Conservation (phyloP, 805 yeast genomes). For the Ogataea methanolica region DNA sequence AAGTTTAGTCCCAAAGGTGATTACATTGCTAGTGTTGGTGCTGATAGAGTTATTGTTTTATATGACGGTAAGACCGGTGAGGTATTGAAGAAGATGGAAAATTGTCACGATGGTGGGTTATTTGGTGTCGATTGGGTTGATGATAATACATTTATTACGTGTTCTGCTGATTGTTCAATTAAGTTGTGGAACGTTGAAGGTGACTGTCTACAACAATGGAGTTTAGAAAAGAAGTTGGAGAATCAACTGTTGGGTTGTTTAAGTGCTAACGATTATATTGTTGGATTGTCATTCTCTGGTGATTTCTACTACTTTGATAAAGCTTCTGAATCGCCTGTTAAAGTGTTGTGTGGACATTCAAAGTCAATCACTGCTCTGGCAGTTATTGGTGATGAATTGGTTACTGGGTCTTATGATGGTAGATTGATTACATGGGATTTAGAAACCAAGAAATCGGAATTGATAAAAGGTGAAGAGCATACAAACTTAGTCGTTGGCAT, state of each 20-base stretch:
- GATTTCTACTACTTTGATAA: conserved; percentile 55
- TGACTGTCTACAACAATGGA: conserved; percentile 46
- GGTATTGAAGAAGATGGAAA: conserved; percentile 46
- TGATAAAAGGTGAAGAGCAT: conserved; percentile 45
- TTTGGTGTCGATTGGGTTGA: conserved; percentile 69
- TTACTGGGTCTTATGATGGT: conserved; percentile 84
- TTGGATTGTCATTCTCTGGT: conserved; percentile 71
- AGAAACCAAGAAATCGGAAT: conserved; percentile 30
- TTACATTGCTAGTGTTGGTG: conserved; percentile 72
- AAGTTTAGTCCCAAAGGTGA: conserved; percentile 79
- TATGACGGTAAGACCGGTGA: conserved; percentile 91
- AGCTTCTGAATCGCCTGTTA: conserved; percentile 34
- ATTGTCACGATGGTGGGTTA: conserved; percentile 71
- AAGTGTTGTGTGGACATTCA: conserved; percentile 71
- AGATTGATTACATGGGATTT: conserved; percentile 56
- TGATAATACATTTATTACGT: conserved; percentile 64
- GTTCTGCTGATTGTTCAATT: conserved; percentile 77
- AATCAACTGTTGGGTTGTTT: conserved; percentile 81
- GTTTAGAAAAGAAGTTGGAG: conserved; percentile 40
- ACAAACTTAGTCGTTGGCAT: conserved; percentile 62
- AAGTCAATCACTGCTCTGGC: conserved; percentile 65
- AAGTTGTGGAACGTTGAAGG: conserved; percentile 59
- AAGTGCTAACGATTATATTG: conserved; percentile 50
- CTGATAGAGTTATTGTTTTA: conserved; percentile 70
- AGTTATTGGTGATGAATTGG: conserved; percentile 21